Base-by-base conservation (phyloP, 306 rosid genomes). In the Malus orientalis region DNA sequence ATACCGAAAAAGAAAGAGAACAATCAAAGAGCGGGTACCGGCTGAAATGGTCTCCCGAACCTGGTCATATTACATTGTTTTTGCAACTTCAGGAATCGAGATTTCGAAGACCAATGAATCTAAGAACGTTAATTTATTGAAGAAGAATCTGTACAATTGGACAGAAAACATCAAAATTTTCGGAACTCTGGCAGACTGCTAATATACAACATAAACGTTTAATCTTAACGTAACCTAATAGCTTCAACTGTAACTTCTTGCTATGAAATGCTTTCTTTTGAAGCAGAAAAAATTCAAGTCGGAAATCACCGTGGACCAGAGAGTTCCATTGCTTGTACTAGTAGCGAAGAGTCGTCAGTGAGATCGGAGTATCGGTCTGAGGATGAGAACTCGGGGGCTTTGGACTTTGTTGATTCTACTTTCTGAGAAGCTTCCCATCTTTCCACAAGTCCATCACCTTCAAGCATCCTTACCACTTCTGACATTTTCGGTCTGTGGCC, bases 291-390 rank as follows among this genome's bases (percentile, higher is more conserved):
- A 25, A 29, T 40, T 81, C 25, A 13, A 36, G 27, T 16, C 19
- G 3, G 51, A 60, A 71, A 70, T 91, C 90, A 93, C 71, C 98
- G 83, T 40, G 98, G 98, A 69, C 98, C 98, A 16, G 98, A 94
- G 65, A 94, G 97, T 76, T 94, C 98, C 97, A 94, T 94, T 77
- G 97, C 98, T 84, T 94, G 97, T 32, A 92, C 98, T 57, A 94
- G 79, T 73, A 94, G 78, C 8, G 94, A 84, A 71, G 98, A 94
- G 69, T 94, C 98, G 49, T 94, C 98, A 6, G 96, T 94, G 64
- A 91, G 95, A 82, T 94, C 98, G 16, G 97, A 94, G 74, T 87
- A 93, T 27, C 98, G 70, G 74, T 89, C 93, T 0, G 97, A 91
- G 7, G 89, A 86, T 30, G 97, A 88, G 67, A 91, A 84, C 60